Evolutionary conservation across 2,329 filamentous ascomycete species (phyloP).

Genomic region (Paracorniculantispora psalliotae): DNA sequence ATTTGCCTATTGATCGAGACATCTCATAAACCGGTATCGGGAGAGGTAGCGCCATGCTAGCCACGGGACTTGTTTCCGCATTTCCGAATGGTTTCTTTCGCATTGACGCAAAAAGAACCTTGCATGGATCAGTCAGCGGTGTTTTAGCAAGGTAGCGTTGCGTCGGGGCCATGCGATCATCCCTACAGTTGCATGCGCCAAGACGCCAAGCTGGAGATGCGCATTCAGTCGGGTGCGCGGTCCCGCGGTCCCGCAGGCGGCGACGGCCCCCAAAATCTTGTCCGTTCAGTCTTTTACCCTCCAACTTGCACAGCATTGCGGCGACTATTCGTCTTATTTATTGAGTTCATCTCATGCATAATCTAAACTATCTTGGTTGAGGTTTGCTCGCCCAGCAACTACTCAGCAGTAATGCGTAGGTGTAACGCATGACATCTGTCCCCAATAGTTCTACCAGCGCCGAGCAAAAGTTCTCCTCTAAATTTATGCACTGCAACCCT

Average conservation of each 20-base stretch:
- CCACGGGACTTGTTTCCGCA: neutral
- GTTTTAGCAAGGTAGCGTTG: neutral
- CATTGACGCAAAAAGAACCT: neutral
- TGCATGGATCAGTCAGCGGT: neutral
- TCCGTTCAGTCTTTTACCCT: no score
- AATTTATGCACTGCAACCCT: neutral
- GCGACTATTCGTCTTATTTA: no score
- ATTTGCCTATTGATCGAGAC: no score
- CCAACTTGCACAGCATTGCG: neutral
- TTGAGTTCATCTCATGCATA: no score
- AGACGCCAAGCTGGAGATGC: neutral
- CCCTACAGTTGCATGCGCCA: neutral
- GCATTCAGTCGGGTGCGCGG: neutral
- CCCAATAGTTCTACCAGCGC: neutral
- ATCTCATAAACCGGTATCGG: no score
- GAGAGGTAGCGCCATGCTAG: no score
- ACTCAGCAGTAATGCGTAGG: no score
- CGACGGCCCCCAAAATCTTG: neutral
- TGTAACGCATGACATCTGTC: no score
- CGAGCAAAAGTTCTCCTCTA: slow-evolving; percentile 4
- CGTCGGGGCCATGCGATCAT: neutral
- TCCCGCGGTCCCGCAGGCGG: no score
- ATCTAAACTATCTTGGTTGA: no score
- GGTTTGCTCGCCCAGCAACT: no score
- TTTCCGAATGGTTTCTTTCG: neutral